Base-by-base conservation (phyloP, 2,329 filamentous ascomycete genomes). In the Lasiodiplodia gonubiensis region DNA sequence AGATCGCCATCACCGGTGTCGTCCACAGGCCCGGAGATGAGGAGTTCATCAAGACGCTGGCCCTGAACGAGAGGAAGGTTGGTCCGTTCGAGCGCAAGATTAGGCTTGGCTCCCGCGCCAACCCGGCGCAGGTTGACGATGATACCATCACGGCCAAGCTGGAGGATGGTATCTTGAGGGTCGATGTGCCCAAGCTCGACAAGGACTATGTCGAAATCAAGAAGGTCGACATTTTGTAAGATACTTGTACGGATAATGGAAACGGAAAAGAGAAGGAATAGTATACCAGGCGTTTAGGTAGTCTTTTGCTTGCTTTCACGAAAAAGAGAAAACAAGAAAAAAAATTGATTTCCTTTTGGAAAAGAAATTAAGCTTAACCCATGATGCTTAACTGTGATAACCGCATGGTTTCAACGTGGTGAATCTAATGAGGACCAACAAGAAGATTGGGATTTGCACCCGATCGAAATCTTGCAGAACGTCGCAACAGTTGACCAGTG, bases 161-260 rank as follows among this genome's bases (percentile, higher is more conserved):
- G 79, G 90, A 93, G 77, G 90, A 95, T 75, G 92, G 92, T 5
- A 81, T 96, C 1, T 78, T 96, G 71, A 82, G 89, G 42, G 84
- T 96, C n/a, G 88, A 86, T n/a, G 87, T 96, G 1, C 91, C 91
- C 8, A 94, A 93, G 82, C 74, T 86, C 8, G 88, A 90, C 74
- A 88, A 88, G 71, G 88, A 88, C 82, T 90, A 88, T 71, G 83
- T 84, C 10, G 81, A 84, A 73, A 79, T 86, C 27, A 82, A 80
- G 74, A 85, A 84, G 76, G 81, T 86, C 21, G 82, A 84, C 72
- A 79, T 85, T 53, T 80, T 84, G 74, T 84, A 82, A 67, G 48
- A 30, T 37, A 16, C 53, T 42, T 23, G 21, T 33, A 52, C n/a
- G 46, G 46, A 37, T 10, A 14, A n/a, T 4, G 33, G 6, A 25